phyloP scores from a whole-genome alignment of 306 rosid species.

The Medicago truncatula region MtrunA17r5.0-ANR NC_053043.1:18289501-18290000 shows the following conservation, averaged over 20 bases:
- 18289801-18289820: not conserved
- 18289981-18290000: too few species aligned
- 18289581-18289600: not conserved
- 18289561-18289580: too few species aligned
- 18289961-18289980: too few species aligned
- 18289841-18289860: not conserved
- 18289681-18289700: not conserved
- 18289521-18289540: too few species aligned
- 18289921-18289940: too few species aligned
- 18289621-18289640: not conserved
- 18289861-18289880: not conserved
- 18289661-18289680: not conserved
- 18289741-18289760: not conserved
- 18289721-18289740: conserved; percentile 11
- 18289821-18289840: not conserved
- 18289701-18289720: not conserved
- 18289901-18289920: too few species aligned
- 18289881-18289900: not conserved
- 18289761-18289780: not conserved
- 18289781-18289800: not conserved
- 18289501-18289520: too few species aligned
- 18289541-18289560: too few species aligned
- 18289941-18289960: too few species aligned
- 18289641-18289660: not conserved
- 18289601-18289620: not conserved